Evolutionary conservation across 2,329 filamentous ascomycete genomes (phyloP), one percentile per base, ranked within the genome.

Genomic region (Fusarium subglutinans): DNA sequence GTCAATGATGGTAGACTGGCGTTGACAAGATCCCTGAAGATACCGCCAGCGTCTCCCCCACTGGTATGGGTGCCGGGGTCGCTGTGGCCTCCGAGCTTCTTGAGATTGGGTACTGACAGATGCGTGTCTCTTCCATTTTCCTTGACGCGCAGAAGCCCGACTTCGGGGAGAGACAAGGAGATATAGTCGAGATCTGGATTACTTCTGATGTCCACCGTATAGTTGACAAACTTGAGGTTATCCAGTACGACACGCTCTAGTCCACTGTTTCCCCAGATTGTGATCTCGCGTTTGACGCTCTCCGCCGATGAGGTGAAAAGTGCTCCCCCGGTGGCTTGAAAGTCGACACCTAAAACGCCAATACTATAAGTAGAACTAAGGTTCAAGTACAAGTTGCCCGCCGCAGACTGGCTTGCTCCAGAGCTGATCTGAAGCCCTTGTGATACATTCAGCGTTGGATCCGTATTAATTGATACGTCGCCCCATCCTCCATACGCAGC

Each of bases 71-170:
- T 8, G 2, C 3, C 8, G 15, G 55, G 41, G 1, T 47, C 55
- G 6, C 41, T 58, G 0, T 33, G 55, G 1, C 55, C 55, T 2
- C 55, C 55, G 5, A 58, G 55, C n/a, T 28, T 58, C 43, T 58
- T 51, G 2, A 58, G 41, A 3, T 38, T 37, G 0, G 55, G 55
- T 1, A 28, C 55, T 0, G 55, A 58, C 0, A 58, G 6, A 2
- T 51, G 43, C 0, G 43, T 35, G 5, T 51, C 33, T 30, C 55
- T 58, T 1, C 55, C 55, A 0, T 58, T 58, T 1, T 38, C 24
- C 6, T 11, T 18, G 11, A 30, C 43, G 4, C 55, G 41, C 15
- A 58, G 3, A 0, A 48, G n/a, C 0, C 55, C 55, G 3, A 28
- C 43, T 20, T 58, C 41, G 2, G 55, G 0, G 4, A 58, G 30